These are phyloP conservation scores for Entomortierella beljakovae DNA, from an alignment of 192 early-diverging fungal genomes.

Conservation along the genomic window DNA sequence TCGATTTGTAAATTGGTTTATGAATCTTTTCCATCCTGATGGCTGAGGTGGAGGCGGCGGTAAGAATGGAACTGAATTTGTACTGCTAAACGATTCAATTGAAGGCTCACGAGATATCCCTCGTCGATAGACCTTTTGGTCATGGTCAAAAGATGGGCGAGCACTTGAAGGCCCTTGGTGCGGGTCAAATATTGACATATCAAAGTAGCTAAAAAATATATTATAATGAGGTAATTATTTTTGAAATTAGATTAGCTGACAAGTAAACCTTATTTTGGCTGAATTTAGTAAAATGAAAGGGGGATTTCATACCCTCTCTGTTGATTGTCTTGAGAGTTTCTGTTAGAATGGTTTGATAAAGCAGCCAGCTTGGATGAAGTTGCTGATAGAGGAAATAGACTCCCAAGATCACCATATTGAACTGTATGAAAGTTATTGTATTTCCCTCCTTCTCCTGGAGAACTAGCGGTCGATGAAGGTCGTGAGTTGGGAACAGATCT, in stretches of 20 bases:
- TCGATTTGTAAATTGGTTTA: constrained; percentile 46
- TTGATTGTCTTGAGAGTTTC: neutral
- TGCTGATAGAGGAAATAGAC: constrained; percentile 24
- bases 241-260: neutral
- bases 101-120: constrained; percentile 37
- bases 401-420: constrained; percentile 12
- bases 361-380: constrained; percentile 36
- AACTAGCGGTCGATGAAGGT: constrained; percentile 11
- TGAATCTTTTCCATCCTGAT: constrained; percentile 50
- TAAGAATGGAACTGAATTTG: constrained; percentile 48
- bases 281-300: no score
- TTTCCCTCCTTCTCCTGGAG: constrained; percentile 20
- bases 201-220: constrained; percentile 33
- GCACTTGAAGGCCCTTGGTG: constrained; percentile 28
- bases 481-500: constrained; percentile 4
- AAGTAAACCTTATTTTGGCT: neutral
- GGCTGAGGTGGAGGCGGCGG: constrained; percentile 42
- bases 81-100: constrained; percentile 39
- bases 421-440: constrained; percentile 38
- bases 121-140: constrained; percentile 16
- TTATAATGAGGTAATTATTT: neutral
- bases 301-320: constrained; percentile 50
- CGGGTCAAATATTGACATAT: constrained; percentile 53
- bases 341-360: constrained; percentile 7
- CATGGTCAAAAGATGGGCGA: constrained; percentile 38